phyloP scores from a whole-genome alignment of 2,329 filamentous ascomycete genomes.

The Diaporthe sp. region DNA sequence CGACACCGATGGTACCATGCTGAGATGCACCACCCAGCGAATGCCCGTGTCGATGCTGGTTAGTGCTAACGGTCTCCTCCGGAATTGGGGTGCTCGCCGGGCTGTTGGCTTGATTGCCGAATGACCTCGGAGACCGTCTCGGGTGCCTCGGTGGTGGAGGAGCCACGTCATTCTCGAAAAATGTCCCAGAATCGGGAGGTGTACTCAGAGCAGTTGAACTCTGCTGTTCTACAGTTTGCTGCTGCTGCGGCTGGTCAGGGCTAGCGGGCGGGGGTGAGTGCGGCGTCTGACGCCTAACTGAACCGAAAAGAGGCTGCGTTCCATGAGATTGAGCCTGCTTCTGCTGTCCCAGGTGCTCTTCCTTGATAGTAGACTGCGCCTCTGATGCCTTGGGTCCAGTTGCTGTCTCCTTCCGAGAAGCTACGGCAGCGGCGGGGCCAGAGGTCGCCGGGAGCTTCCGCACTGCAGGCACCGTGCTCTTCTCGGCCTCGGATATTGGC shows the following conservation, averaged over 20 bases:
- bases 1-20: slow-evolving; percentile 52
- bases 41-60: slow-evolving; percentile 40
- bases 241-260: slow-evolving; percentile 26
- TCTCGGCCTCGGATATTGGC: slow-evolving; percentile 61
- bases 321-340: not conserved
- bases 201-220: slow-evolving; percentile 54
- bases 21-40: slow-evolving; percentile 36
- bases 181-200: slow-evolving; percentile 48
- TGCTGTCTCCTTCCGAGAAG: slow-evolving; percentile 1
- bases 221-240: slow-evolving; percentile 44
- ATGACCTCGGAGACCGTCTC: slow-evolving; percentile 37
- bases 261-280: slow-evolving; percentile 44
- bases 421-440: not conserved
- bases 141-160: slow-evolving; percentile 49
- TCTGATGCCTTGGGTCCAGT: not conserved
- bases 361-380: not conserved
- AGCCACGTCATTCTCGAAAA: slow-evolving; percentile 51
- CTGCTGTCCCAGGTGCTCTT: slow-evolving; percentile 19
- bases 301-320: slow-evolving; percentile 45
- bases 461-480: slow-evolving; percentile 47
- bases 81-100: slow-evolving; percentile 44
- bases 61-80: slow-evolving; percentile 46
- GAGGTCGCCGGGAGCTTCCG: not conserved
- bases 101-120: slow-evolving; percentile 5
- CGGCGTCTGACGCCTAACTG: slow-evolving; percentile 40